A percentile compares a stretch with the other conserved stretches of the same genome.
phyloP scores from a whole-genome alignment of 768 basidiomycete genomes.

The Amyloporia xantha region DNA sequence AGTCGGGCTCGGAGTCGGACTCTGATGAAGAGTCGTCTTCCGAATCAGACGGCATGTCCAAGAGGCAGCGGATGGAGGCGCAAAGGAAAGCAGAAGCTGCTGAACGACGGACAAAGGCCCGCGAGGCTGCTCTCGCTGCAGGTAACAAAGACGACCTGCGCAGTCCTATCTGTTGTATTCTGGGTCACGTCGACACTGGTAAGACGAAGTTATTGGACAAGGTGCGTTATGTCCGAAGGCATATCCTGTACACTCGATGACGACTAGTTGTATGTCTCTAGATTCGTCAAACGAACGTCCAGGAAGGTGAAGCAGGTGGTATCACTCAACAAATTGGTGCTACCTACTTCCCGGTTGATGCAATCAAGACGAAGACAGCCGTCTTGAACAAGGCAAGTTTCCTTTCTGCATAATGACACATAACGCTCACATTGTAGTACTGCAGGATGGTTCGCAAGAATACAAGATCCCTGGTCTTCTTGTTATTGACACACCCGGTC shows the following conservation, averaged over 20 bases:
- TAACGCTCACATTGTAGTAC: neutral
- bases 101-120: constrained; percentile 69
- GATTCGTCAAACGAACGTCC: constrained; percentile 99
- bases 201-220: constrained; percentile 98
- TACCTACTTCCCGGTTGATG: constrained; percentile 96
- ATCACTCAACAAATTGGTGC: constrained; percentile 99
- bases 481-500: constrained; percentile 96
- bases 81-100: constrained; percentile 82
- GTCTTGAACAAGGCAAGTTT: constrained; percentile 78
- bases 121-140: constrained; percentile 80
- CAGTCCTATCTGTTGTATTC: constrained; percentile 96
- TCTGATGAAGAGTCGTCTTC: constrained; percentile 41
- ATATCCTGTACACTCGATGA: neutral
- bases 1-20: constrained; percentile 31
- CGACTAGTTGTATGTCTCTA: no score
- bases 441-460: constrained; percentile 71
- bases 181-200: constrained; percentile 99
- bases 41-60: constrained; percentile 60
- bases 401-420: neutral
- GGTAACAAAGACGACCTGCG: constrained; percentile 86
- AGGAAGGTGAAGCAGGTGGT: constrained; percentile 98
- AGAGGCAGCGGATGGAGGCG: constrained; percentile 56
- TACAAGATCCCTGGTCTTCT: constrained; percentile 97
- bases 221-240: constrained; percentile 40
- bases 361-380: constrained; percentile 86